These are phyloP conservation scores for Corallochytrium limacisporum DNA, from an alignment of 78 protist genomes.

Conservation along the genomic window DNA sequence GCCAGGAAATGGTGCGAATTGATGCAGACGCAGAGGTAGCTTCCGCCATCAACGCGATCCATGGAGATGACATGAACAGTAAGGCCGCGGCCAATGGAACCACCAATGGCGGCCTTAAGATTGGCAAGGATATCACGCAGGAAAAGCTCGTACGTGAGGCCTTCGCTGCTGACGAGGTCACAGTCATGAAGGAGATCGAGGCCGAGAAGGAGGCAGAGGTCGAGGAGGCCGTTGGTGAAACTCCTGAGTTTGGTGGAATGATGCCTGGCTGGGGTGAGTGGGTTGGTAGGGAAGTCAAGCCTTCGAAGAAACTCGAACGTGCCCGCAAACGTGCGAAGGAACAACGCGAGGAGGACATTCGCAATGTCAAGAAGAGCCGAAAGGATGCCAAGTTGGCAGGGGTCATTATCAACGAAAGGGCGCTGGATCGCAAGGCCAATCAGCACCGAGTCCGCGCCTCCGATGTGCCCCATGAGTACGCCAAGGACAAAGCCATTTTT, in stretches of 20 bases:
- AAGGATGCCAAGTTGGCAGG: slow-evolving; percentile 1
- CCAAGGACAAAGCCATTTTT: not conserved
- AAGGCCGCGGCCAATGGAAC: not conserved
- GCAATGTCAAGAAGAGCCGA: not conserved
- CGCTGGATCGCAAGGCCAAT: too few species aligned
- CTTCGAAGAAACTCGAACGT: not conserved
- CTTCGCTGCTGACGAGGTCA: slow-evolving; percentile 5
- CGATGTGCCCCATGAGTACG: too few species aligned
- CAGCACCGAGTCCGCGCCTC: too few species aligned
- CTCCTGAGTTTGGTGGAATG: not conserved
- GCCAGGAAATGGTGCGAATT: too few species aligned
- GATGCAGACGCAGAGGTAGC: too few species aligned
- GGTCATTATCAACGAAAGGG: slow-evolving; percentile 11
- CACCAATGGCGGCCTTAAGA: not conserved
- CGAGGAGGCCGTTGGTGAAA: not conserved
- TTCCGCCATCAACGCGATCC: too few species aligned
- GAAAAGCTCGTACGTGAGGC: not conserved
- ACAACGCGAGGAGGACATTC: not conserved
- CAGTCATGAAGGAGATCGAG: not conserved
- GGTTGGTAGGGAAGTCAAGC: not conserved
- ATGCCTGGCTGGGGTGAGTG: slow-evolving; percentile 11
- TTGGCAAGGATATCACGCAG: not conserved
- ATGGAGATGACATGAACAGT: not conserved
- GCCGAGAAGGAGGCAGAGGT: not conserved
- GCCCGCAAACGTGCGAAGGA: not conserved